These are phyloP conservation scores for Elaeis oleifera DNA, from an alignment of 202 grass and related monocot genomes.

Conservation along the genomic window DNA sequence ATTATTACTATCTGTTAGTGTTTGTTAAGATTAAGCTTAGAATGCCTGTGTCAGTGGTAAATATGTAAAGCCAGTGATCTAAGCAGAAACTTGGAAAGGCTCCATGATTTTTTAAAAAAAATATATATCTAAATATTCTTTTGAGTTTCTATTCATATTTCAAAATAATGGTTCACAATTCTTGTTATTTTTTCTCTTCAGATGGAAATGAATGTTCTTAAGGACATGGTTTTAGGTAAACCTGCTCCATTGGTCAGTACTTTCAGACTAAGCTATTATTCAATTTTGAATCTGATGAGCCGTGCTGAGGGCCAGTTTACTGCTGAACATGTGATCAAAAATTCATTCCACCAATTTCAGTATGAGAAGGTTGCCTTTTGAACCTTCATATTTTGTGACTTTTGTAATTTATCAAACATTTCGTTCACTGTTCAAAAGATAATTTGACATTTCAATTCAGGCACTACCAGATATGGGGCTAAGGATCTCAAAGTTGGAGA, in stretches of 20 bases:
- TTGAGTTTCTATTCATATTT: no score
- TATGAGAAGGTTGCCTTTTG: constrained; percentile 76
- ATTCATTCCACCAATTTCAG: constrained; percentile 99
- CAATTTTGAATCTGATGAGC: constrained; percentile 96
- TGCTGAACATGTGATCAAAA: constrained; percentile 93
- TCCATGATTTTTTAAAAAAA: no score
- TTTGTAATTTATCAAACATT: no score
- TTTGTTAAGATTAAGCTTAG: no score
- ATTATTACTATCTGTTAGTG: no score
- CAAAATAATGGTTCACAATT: no score
- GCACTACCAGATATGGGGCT: constrained; percentile 73
- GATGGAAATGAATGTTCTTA: constrained; percentile 99
- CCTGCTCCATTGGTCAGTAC: constrained; percentile 96
- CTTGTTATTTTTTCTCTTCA: constrained; percentile 29
- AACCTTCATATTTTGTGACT: neutral
- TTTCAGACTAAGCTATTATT: constrained; percentile 95
- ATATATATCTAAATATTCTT: no score
- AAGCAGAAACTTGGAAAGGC: no score
- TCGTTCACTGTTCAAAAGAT: neutral
- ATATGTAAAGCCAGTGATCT: no score
- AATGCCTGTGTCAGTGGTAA: no score
- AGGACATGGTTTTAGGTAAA: constrained; percentile 98
- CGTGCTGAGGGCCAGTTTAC: constrained; percentile 97
- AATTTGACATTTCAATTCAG: constrained; percentile 39
- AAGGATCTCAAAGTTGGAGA: constrained; percentile 79